Percentiles rank a stretch among this genome's conserved stretches.
These are phyloP conservation scores for Pleurotus giganteus DNA, from an alignment of 768 basidiomycete species.

Conservation along the genomic window DNA sequence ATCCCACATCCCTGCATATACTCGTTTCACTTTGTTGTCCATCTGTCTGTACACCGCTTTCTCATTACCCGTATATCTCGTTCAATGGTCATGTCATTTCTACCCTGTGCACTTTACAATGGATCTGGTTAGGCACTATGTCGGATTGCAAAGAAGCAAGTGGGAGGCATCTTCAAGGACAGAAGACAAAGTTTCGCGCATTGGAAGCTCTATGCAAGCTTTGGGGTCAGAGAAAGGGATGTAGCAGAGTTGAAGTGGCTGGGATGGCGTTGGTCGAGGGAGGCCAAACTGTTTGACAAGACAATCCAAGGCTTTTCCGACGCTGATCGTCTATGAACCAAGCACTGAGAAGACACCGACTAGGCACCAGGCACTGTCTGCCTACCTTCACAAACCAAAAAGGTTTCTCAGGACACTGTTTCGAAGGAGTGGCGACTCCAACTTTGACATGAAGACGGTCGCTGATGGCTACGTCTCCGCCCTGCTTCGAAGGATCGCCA, in stretches of 20 bases:
- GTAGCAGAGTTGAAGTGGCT: not conserved
- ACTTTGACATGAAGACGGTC: constrained; percentile 62
- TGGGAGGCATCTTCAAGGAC: not conserved
- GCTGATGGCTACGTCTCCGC: constrained; percentile 42
- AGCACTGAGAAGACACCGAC: no score
- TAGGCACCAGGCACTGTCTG: not conserved
- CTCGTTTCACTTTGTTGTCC: constrained; percentile 12
- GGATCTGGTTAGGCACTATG: no score
- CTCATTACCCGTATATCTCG: constrained; percentile 11
- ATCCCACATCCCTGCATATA: constrained; percentile 9
- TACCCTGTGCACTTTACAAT: no score
- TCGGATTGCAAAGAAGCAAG: not conserved
- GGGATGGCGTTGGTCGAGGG: not conserved
- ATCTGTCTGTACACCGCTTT: constrained; percentile 21
- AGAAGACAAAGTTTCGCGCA: not conserved
- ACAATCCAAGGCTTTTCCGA: constrained; percentile 3
- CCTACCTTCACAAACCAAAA: constrained; percentile 77
- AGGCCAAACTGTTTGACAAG: not conserved
- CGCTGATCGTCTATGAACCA: not conserved
- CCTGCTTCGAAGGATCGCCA: constrained; percentile 56
- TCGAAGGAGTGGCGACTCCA: constrained; percentile 21
- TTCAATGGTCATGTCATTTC: constrained; percentile 1
- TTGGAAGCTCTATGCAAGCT: not conserved
- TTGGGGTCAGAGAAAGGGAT: not conserved
- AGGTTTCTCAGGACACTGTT: constrained; percentile 34